Base-by-base conservation (phyloP, 176 grass and related monocot genomes). In the Carex littledalei region DNA sequence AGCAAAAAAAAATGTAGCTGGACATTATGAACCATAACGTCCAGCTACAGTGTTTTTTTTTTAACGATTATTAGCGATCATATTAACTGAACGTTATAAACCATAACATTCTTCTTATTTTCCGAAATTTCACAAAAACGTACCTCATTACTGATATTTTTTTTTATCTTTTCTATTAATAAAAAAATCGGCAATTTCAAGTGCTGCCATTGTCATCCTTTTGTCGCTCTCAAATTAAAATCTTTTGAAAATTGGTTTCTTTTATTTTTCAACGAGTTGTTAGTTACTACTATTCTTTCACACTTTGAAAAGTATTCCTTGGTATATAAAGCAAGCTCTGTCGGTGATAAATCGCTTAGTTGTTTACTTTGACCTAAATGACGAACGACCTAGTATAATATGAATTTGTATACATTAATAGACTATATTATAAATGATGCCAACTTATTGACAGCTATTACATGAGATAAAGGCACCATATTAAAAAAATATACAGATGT, bases 361-460 rank as follows among this genome's bases (percentile, higher is more conserved):
- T 75, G 50, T 43, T 31, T 85, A 65, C 26, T 65, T 85, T 85
- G 84, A 86, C 84, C 67, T 32, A 49, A 85, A 65, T 83, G 50
- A 32, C 41, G 22, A 83, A 17, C 54, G 2, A 0, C 22, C 52
- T 78, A 14, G n/a, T 18, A 31, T 83, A 65, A 60, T 34, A 53
- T 83, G 47, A 67, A 3, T 81, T 65, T 65, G 22, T 82, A 63
- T 82, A 43, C 37, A 47, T 41, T 7, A 43, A 22, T 82, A n/a
- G 0, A 34, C 13, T 16, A 13, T 64, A 80, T 34, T 80, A 24
- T 29, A 86, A 58, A 17, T 70, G 77, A 17, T 81, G 85, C 85
- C 85, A 86, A 86, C 63, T 81, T 80, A 14, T 68, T 43, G 85
- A 57, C 85, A 86, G 85, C 63, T 78, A 78, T 35, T 57, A 13